Base-by-base conservation (phyloP, 2,329 filamentous ascomycete species). In the Aspergillus niger region DNA sequence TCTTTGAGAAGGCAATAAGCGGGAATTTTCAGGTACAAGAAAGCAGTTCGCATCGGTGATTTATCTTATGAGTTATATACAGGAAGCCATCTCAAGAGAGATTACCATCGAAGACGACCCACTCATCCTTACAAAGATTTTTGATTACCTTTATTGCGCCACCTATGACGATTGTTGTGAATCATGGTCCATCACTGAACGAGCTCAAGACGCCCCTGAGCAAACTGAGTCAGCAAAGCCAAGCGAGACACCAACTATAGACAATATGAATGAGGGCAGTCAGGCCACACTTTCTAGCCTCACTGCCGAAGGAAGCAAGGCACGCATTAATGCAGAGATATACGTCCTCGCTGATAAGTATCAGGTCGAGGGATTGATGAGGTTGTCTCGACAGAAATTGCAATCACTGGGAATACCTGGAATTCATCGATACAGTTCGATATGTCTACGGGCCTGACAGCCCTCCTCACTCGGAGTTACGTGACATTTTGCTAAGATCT, bases 91-190 rank as follows among this genome's bases (percentile, higher is more conserved):
- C 53, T 32, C 10, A n/a, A 59, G 47, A 11, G 43, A 55, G 50
- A 26, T 59, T 30, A 36, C 6, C 3, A 26, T 59, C 13, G 5
- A 30, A 22, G 43, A 59, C 1, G 13, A 59, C 30, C 30, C 57
- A 7, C 17, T 59, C 0, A 47, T 55, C 5, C 11, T 55, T 20
- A 20, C 39, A 24, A 55, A 26, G 39, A 59, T 55, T 22, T 28
- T 59, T 17, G 57, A 59, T 36, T 59, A 54, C 22, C 41, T 59
- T 53, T 59, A 59, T 30, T 20, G 11, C n/a, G 57, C 17, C 26
- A 17, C 36, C 30, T 54, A 59, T 38, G 30, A 59, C 13, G 41
- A 59, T 17, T 43, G 20, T 55, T 39, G 17, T 36, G 30, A 26
- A 32, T 3, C 30, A 28, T 32, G 28, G 3, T 11, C 8, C 11